A percentile compares a stretch with the other conserved stretches of the same genome.
Evolutionary conservation across 441 rosid species (phyloP).

Genomic region (Adansonia grandidieri): DNA sequence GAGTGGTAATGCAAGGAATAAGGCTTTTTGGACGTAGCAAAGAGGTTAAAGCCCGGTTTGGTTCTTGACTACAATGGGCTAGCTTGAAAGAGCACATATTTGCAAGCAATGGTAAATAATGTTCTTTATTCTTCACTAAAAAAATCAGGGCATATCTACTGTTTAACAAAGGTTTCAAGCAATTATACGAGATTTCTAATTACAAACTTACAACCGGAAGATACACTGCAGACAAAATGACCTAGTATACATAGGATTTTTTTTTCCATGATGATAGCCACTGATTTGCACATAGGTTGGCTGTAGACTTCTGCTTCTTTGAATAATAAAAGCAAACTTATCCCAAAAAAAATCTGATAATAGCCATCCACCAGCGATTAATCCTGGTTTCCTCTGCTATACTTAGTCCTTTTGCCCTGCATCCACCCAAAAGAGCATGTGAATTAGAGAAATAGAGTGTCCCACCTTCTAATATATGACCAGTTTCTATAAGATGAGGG

Average conservation of each 20-base stretch:
- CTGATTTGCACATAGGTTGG: no score
- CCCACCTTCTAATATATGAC: not conserved
- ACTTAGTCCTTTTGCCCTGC: not conserved
- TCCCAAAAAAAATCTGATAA: not conserved
- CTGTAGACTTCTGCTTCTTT: no score
- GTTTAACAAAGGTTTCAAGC: not conserved
- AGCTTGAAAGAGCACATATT: not conserved
- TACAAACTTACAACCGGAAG: not conserved
- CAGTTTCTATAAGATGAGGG: not conserved
- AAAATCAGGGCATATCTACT: not conserved
- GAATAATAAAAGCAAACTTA: no score
- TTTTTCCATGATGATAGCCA: no score
- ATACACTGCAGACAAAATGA: not conserved
- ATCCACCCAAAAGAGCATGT: not conserved
- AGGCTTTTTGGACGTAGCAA: not conserved
- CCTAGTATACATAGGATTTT: no score
- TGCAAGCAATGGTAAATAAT: not conserved
- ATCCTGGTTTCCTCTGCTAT: not conserved
- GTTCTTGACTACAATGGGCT: not conserved
- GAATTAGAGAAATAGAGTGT: not conserved
- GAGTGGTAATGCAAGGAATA: not conserved
- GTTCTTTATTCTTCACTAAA: not conserved
- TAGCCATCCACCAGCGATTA: not conserved
- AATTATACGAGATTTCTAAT: not conserved
- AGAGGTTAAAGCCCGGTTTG: not conserved